phyloP scores from a whole-genome alignment of 441 rosid genomes.

The Euphorbia schlechtendalii region DNA sequence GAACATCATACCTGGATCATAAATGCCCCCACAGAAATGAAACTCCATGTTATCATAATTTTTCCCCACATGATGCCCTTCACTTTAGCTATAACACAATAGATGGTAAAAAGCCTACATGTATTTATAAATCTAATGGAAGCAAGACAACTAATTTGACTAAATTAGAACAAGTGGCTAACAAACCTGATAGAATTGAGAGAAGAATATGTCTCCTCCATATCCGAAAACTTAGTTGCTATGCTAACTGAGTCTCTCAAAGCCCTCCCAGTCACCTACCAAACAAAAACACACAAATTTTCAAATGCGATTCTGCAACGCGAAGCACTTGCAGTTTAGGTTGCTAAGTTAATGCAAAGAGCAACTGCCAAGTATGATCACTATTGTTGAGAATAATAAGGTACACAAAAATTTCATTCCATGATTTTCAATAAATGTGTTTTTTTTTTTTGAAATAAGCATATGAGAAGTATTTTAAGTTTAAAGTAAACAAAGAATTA shows the following conservation, averaged over 20 bases:
- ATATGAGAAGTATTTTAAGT: not conserved
- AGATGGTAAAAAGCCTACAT: not conserved
- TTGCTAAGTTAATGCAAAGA: not conserved
- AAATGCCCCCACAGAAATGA: no score
- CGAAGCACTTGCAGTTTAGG: conserved; percentile 5
- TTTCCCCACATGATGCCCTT: not conserved
- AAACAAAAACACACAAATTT: conserved; percentile 14
- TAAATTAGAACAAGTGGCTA: conserved; percentile 8
- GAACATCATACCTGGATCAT: conserved; percentile 68
- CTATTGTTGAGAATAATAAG: not conserved
- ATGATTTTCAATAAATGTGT: not conserved
- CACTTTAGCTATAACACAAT: conserved; percentile 4
- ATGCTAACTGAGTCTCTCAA: conserved; percentile 81
- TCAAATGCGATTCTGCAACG: not conserved
- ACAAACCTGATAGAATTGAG: conserved; percentile 55
- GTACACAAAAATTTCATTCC: not conserved
- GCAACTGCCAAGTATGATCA: not conserved
- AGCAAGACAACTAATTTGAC: conserved; percentile 13
- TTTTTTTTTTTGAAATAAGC: not conserved
- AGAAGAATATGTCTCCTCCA: conserved; percentile 63
- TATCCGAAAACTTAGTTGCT: conserved; percentile 61
- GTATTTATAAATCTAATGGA: not conserved
- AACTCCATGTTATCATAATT: not conserved
- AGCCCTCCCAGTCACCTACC: conserved; percentile 78
- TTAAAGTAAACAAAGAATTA: conserved; percentile 1